Conservation (phyloP, 345 rosid species). For the Citrus mangshanensis region DNA sequence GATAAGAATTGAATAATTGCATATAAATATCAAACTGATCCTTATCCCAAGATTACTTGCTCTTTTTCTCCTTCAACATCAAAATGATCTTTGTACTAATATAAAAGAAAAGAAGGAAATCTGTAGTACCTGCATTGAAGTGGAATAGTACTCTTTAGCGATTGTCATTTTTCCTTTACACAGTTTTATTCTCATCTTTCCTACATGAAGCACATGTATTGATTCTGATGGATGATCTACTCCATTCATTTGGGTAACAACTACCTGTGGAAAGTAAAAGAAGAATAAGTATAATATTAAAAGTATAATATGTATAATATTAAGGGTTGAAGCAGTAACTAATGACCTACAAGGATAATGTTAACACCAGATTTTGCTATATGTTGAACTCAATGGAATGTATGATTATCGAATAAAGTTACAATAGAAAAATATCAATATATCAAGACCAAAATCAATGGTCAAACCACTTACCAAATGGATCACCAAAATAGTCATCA, state of each 20-base stretch:
- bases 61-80: background rate
- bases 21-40: background rate
- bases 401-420: background rate
- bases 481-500: background rate
- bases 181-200: slow-evolving; percentile 97
- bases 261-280: slow-evolving; percentile 42
- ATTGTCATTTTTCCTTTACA: slow-evolving; percentile 65
- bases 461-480: background rate
- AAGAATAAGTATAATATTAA: background rate
- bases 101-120: background rate
- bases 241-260: slow-evolving; percentile 79
- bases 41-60: background rate
- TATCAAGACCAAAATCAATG: background rate
- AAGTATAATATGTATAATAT: background rate
- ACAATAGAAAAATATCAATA: background rate
- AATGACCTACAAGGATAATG: background rate
- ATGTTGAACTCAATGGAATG: background rate
- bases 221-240: slow-evolving; percentile 66
- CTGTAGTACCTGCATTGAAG: slow-evolving; percentile 72
- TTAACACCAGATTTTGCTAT: background rate
- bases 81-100: background rate
- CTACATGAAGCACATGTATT: slow-evolving; percentile 82
- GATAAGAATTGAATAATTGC: background rate
- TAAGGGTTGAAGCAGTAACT: background rate
- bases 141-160: slow-evolving; percentile 85